Conservation (phyloP, 2,329 filamentous ascomycete genomes). For the Septoria linicola region DNA sequence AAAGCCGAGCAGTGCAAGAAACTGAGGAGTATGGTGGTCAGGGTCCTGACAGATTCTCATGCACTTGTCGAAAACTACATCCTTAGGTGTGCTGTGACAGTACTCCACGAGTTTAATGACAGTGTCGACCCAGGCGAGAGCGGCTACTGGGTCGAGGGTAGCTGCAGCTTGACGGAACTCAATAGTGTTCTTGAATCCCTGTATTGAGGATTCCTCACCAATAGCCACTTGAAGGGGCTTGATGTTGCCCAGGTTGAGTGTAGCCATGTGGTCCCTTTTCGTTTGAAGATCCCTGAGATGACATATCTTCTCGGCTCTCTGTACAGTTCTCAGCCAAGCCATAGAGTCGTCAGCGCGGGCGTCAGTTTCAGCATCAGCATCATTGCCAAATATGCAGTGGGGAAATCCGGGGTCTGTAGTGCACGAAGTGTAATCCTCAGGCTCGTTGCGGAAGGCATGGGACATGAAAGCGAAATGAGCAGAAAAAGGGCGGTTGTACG, state of each 20-base stretch:
- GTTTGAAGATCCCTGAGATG: conserved; percentile 13
- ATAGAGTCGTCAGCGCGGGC: conserved; percentile 9
- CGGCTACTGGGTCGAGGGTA: conserved; percentile 27
- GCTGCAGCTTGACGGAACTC: conserved; percentile 36
- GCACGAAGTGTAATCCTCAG: no score
- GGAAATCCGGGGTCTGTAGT: no score
- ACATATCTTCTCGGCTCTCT: conserved; percentile 10
- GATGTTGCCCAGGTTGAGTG: conserved; percentile 23
- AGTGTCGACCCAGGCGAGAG: conserved; percentile 34
- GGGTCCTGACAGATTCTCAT: conserved; percentile 11
- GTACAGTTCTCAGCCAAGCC: conserved; percentile 17
- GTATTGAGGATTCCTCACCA: no score
- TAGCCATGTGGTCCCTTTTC: not conserved
- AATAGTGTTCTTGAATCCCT: conserved; percentile 30
- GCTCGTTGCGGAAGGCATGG: not conserved
- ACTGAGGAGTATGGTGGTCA: conserved; percentile 2
- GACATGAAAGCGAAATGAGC: conserved; percentile 4
- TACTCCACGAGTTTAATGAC: conserved; percentile 12
- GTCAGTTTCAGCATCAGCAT: not conserved
- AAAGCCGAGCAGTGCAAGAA: conserved; percentile 15
- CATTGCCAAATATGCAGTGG: no score
- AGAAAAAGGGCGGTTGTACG: conserved; percentile 20
- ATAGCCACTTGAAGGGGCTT: no score
- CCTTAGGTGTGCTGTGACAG: conserved; percentile 9
- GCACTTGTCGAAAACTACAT: conserved; percentile 6